phyloP scores from a whole-genome alignment of 805 yeast species.

The Lachancea quebecensis region DNA sequence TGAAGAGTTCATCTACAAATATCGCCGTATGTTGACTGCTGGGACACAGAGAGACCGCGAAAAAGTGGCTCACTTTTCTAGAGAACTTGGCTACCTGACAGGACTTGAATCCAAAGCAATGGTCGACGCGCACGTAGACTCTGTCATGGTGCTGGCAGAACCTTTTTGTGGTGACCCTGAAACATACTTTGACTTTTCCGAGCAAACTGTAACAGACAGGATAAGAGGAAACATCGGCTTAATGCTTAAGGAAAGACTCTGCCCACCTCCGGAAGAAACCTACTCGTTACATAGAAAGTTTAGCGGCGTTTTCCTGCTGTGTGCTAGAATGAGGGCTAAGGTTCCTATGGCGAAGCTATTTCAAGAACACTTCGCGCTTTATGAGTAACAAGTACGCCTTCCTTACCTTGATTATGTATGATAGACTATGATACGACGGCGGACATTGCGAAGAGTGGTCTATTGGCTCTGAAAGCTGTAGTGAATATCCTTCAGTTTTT shows the following conservation, averaged over 20 bases:
- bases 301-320: slow-evolving; percentile 86
- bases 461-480: too few relatives aligned
- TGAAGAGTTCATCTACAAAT: slow-evolving; percentile 58
- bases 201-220: slow-evolving; percentile 90
- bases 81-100: slow-evolving; percentile 77
- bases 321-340: slow-evolving; percentile 76
- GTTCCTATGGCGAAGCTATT: slow-evolving; percentile 79
- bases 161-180: slow-evolving; percentile 58
- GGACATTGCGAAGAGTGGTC: too few relatives aligned
- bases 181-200: slow-evolving; percentile 57
- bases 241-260: slow-evolving; percentile 84
- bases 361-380: slow-evolving; percentile 60
- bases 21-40: slow-evolving; percentile 64
- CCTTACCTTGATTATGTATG: not conserved
- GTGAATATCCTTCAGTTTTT: too few relatives aligned
- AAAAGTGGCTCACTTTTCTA: slow-evolving; percentile 57
- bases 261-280: slow-evolving; percentile 98
- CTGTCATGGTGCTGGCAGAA: slow-evolving; percentile 85
- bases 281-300: slow-evolving; percentile 93
- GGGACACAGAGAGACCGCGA: slow-evolving; percentile 64
- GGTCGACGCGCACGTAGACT: slow-evolving; percentile 89
- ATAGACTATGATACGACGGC: too few relatives aligned
- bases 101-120: slow-evolving; percentile 83
- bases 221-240: slow-evolving; percentile 81
- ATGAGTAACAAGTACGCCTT: not conserved